Conservation (phyloP, 768 basidiomycete genomes). For the Mycena sanguinolenta region DNA sequence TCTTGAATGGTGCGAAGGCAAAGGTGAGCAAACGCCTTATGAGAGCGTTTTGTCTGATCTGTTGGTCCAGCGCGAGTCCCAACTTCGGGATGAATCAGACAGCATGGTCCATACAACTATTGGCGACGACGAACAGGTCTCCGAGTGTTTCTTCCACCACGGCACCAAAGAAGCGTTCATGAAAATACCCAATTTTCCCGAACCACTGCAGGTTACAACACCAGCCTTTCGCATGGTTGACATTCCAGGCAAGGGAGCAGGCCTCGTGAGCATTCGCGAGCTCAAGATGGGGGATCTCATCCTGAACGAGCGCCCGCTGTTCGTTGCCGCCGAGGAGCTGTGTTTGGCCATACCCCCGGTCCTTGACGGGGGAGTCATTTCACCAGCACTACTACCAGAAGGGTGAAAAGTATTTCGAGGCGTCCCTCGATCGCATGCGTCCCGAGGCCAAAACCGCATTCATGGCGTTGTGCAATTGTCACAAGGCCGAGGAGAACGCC, state of each 20-base stretch:
- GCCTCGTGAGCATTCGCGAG: constrained; percentile 47
- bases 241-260: constrained; percentile 41
- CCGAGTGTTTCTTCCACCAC: constrained; percentile 25
- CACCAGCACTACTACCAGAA: constrained; percentile 21
- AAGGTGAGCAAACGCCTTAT: too few species aligned
- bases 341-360: neutral
- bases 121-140: constrained; percentile 12
- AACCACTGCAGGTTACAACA: constrained; percentile 23
- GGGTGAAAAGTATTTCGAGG: constrained; percentile 40
- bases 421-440: constrained; percentile 43
- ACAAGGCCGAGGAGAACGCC: constrained; percentile 48
- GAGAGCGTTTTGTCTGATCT: too few species aligned
- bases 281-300: constrained; percentile 50
- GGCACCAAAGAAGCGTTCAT: constrained; percentile 28
- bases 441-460: constrained; percentile 44
- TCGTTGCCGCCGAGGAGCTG: constrained; percentile 42
- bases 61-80: too few species aligned
- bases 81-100: too few species aligned
- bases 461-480: constrained; percentile 48
- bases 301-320: constrained; percentile 53
- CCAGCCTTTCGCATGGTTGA: constrained; percentile 30
- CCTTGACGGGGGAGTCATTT: neutral
- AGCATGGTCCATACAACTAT: too few species aligned
- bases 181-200: constrained; percentile 32
- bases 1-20: constrained; percentile 40